Evolutionary conservation across 768 basidiomycete genomes (phyloP), one percentile per base, ranked within the genome.

Genomic region (Calocera viscosa): DNA sequence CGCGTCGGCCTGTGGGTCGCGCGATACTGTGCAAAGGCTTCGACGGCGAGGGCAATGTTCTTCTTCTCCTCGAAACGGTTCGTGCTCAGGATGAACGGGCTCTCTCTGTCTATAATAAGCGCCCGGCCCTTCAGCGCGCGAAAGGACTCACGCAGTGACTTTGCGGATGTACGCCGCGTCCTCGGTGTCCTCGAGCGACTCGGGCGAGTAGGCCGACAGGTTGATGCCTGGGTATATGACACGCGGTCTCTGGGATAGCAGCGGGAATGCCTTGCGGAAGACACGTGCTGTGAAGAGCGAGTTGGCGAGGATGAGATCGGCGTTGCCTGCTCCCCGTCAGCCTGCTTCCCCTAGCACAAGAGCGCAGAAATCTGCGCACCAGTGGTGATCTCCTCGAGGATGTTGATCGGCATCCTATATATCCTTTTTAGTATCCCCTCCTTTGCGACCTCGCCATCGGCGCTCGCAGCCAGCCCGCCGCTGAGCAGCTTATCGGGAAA

Each of bases 151-250:
- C 71, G 68, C 68, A 32, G 43, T 47, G n/a, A 72, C 33, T 64
- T 67, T 64, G 32, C 67, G 66, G 24, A 67, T 30, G 19, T 33
- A 28, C 47, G 64, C 74, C 5, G 81, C 77, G 63, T 82, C 80
- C 16, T 74, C 75, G 66, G 69, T 67, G 67, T 82, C 77, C 10
- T 81, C 73, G 0, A 77, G 72, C 66, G 74, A 66, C 33, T 82
- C 83, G 8, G 12, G 49, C 24, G 10, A n/a, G 71, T 95, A 97
- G 0, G 86, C 86, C 1, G 82, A 77, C 19, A 91, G 78, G 70
- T 96, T 93, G 68, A 99, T 93, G 0, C 94, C 93, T 0, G 96
- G 96, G 74, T 97, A 94, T n/a, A 97, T 86, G n/a, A 96, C 87
- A 40, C 79, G 80, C 1, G 89, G 91, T 0, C 76, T 78, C 28